Evolutionary conservation across 371 early-diverging fungal species (phyloP).

Genomic region (Funneliformis caledonium): DNA sequence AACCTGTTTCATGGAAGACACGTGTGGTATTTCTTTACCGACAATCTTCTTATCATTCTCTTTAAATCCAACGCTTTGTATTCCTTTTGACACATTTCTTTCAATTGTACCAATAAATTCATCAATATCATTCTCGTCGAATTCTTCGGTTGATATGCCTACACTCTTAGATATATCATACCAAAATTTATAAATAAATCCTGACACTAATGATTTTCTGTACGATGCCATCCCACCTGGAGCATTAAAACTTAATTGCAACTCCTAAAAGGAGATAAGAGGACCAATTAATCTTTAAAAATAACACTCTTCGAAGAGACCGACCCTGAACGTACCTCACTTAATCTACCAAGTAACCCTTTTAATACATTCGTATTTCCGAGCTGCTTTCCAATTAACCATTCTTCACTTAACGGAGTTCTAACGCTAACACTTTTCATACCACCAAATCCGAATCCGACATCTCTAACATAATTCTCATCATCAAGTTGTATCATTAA

Average conservation of each 20-base stretch:
- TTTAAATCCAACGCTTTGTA: constrained; percentile 49
- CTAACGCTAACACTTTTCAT: constrained; percentile 69
- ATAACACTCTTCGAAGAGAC: neutral
- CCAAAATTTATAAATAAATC: constrained; percentile 76
- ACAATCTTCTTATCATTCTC: constrained; percentile 51
- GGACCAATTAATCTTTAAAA: neutral
- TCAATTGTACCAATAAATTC: constrained; percentile 48
- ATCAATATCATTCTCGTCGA: constrained; percentile 45
- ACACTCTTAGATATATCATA: constrained; percentile 54
- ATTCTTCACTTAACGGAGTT: constrained; percentile 50
- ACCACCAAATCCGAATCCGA: constrained; percentile 73
- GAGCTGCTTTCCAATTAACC: constrained; percentile 55
- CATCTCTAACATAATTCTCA: constrained; percentile 53
- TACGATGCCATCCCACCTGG: constrained; percentile 84
- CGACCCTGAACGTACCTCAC: neutral
- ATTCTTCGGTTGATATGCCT: constrained; percentile 36
- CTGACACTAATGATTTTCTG: constrained; percentile 66
- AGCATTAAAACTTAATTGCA: constrained; percentile 60
- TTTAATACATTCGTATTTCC: constrained; percentile 53
- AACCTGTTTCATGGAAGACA: constrained; percentile 76
- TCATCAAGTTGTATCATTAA: constrained; percentile 58
- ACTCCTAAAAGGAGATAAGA: constrained; percentile 46
- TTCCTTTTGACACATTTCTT: constrained; percentile 52
- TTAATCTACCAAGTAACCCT: constrained; percentile 21
- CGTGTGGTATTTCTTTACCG: constrained; percentile 68